phyloP scores from a whole-genome alignment of 2,329 filamentous ascomycete species.

The Talaromyces albobiverticillius region DNA sequence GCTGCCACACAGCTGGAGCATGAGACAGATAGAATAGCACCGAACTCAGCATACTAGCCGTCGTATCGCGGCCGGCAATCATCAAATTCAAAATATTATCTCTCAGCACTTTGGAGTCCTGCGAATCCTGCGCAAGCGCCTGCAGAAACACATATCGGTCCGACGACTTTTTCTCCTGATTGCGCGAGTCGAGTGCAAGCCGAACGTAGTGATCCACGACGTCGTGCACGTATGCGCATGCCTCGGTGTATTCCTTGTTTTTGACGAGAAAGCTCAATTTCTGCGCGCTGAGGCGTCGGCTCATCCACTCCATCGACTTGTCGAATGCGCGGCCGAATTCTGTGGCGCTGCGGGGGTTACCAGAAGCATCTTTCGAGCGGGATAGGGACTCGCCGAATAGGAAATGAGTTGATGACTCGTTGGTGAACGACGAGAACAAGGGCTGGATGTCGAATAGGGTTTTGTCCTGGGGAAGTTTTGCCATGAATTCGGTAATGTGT shows the following conservation, averaged over 20 bases:
- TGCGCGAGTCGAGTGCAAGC: slow-evolving; percentile 61
- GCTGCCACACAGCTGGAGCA: slow-evolving; percentile 24
- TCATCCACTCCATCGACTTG: slow-evolving; percentile 10
- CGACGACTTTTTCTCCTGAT: slow-evolving; percentile 58
- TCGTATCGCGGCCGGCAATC: slow-evolving; percentile 55
- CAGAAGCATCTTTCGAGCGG: not conserved
- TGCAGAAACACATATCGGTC: slow-evolving; percentile 50
- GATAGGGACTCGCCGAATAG: slow-evolving; percentile 59
- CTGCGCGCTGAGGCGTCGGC: slow-evolving; percentile 7
- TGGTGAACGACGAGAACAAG: slow-evolving; percentile 63
- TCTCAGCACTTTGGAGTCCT: slow-evolving; percentile 47
- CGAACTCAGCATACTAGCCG: slow-evolving; percentile 45
- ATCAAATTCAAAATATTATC: slow-evolving; percentile 52
- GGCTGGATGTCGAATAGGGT: slow-evolving; percentile 57
- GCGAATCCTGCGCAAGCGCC: slow-evolving; percentile 45
- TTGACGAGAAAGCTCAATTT: slow-evolving; percentile 10
- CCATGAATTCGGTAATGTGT: slow-evolving; percentile 59
- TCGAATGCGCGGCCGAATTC: slow-evolving; percentile 13
- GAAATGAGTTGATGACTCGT: slow-evolving; percentile 67
- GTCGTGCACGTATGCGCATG: slow-evolving; percentile 10
- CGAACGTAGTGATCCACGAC: slow-evolving; percentile 62
- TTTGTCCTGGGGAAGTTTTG: slow-evolving; percentile 55
- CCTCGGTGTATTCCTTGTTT: slow-evolving; percentile 13
- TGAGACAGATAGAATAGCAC: slow-evolving; percentile 38
- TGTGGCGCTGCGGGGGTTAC: not conserved